Percentiles rank a stretch among this genome's conserved stretches.
Evolutionary conservation across 768 basidiomycete species (phyloP).

Genomic region (Boletales sp.): DNA sequence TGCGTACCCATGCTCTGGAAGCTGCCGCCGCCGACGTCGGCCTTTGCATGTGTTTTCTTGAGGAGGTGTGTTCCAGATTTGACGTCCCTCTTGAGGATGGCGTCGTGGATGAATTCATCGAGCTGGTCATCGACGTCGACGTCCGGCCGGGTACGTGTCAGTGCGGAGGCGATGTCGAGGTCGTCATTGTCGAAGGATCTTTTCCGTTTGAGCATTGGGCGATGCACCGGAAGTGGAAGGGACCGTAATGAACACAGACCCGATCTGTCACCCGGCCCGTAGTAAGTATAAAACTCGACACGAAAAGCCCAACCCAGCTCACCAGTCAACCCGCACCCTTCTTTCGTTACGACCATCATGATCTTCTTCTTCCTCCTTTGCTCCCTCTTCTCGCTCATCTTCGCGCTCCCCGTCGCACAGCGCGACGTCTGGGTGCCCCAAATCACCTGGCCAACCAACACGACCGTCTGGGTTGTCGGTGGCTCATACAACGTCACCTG

Average conservation of each 20-base stretch:
- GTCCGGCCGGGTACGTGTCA: constrained; percentile 43
- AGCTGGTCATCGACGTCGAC: constrained; percentile 54
- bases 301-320: too few species aligned
- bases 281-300: constrained; percentile 4
- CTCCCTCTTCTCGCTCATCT: constrained; percentile 26
- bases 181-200: constrained; percentile 29
- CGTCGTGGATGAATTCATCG: constrained; percentile 59
- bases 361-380: constrained; percentile 18
- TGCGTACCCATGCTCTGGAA: constrained; percentile 92
- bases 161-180: constrained; percentile 62
- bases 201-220: constrained; percentile 33
- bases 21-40: constrained; percentile 87
- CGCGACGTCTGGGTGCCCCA: constrained; percentile 50
- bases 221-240: constrained; percentile 14
- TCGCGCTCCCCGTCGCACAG: constrained; percentile 27
- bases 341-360: constrained; percentile 17
- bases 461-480: constrained; percentile 41
- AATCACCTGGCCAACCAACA: constrained; percentile 35
- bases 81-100: constrained; percentile 68
- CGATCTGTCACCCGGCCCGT: not conserved
- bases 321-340: too few species aligned
- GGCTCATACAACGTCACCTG: constrained; percentile 41
- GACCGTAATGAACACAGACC: not conserved
- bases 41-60: constrained; percentile 73
- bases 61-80: constrained; percentile 73